Evolutionary conservation across 352 stramenopile genomes (phyloP).

Genomic region (Phytophthora sp.): DNA sequence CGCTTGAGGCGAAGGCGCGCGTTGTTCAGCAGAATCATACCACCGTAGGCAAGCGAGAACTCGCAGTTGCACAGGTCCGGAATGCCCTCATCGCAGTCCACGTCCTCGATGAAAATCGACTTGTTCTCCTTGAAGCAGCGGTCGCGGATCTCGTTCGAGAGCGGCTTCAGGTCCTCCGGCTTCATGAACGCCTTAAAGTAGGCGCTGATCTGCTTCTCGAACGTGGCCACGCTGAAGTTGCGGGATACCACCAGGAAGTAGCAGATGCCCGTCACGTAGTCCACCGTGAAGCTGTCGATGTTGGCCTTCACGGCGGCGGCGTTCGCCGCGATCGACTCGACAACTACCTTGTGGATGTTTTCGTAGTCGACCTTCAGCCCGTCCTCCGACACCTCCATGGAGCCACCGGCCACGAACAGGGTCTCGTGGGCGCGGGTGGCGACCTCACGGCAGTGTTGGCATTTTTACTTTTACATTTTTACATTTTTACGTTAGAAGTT

Average conservation of each 20-base stretch:
- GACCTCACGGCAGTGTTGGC: constrained; percentile 66
- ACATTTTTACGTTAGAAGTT: neutral
- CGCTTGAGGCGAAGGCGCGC: constrained; percentile 91
- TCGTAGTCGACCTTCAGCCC: constrained; percentile 94
- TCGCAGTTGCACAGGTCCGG: constrained; percentile 99
- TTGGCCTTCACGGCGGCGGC: constrained; percentile 86
- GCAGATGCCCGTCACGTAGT: constrained; percentile 87
- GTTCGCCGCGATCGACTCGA: constrained; percentile 80
- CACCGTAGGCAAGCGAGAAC: constrained; percentile 97
- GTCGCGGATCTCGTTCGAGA: constrained; percentile 79
- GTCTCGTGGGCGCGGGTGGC: constrained; percentile 94
- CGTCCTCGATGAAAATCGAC: constrained; percentile 93
- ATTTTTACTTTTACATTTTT: neutral
- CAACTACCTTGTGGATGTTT: constrained; percentile 76
- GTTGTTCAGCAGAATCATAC: constrained; percentile 93
- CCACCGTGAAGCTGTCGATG: constrained; percentile 90
- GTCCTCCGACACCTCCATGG: constrained; percentile 90
- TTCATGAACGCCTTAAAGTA: constrained; percentile 91
- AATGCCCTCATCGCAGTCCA: constrained; percentile 97
- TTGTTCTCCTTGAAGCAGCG: constrained; percentile 91
- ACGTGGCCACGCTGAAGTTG: constrained; percentile 95
- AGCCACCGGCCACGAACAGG: constrained; percentile 94
- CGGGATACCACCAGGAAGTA: constrained; percentile 89
- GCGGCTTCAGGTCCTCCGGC: constrained; percentile 64
- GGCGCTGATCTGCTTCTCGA: constrained; percentile 89